Evolutionary conservation across 2,329 filamentous ascomycete species (phyloP).

Genomic region (Nannizzia gypsea): DNA sequence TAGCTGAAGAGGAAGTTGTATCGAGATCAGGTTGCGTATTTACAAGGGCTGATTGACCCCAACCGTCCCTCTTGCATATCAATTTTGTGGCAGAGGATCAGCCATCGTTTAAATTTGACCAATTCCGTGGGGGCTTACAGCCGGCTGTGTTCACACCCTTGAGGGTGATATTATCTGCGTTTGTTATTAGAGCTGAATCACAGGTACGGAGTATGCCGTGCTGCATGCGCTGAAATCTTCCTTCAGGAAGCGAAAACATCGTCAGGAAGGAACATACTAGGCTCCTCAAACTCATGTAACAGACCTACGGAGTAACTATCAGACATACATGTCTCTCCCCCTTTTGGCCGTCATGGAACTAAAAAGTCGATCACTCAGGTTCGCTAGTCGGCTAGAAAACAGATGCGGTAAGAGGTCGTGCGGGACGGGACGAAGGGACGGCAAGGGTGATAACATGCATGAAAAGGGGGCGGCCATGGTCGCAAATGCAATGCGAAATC

Average conservation of each 20-base stretch:
- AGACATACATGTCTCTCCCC: neutral
- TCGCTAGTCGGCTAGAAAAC: neutral
- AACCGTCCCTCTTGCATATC: neutral
- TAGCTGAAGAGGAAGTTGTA: neutral
- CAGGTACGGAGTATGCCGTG: neutral
- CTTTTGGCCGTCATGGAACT: neutral
- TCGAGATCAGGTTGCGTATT: neutral
- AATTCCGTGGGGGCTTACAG: neutral
- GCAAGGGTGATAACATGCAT: neutral
- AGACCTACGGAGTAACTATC: neutral
- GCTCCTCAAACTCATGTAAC: neutral
- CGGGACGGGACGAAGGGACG: neutral
- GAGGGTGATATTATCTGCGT: neutral
- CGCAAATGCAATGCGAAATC: constrained; percentile 4
- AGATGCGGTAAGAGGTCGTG: constrained; percentile 1
- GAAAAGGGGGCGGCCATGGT: neutral
- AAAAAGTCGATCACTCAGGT: neutral
- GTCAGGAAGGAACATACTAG: neutral
- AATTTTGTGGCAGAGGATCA: neutral
- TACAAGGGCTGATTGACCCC: neutral
- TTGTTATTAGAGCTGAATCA: neutral
- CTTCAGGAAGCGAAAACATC: neutral
- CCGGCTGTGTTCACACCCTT: neutral
- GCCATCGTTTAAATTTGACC: neutral
- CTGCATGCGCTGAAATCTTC: neutral